Base-by-base conservation (phyloP, 108 stramenopile genomes). In the Cyclotella atomus region DNA sequence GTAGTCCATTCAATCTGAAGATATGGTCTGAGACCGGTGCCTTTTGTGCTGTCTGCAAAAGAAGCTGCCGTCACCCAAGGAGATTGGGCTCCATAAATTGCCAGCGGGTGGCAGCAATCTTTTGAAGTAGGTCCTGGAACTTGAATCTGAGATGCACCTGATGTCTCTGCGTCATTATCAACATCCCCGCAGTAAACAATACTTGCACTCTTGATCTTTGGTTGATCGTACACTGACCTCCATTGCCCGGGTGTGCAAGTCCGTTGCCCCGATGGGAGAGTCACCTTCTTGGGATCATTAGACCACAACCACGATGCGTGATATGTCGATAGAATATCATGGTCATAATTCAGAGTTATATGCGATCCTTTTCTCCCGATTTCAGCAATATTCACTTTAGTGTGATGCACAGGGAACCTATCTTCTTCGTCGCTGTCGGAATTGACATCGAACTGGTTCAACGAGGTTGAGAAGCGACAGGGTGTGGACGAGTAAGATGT, bases 261-360 rank as follows among this genome's bases (percentile, higher is more conserved):
- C 41, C 79, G 68, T 68, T 93, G 92, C 27, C 92, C 89, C 5
- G 88, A 89, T 14, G 84, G 74, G 15, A 83, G 76, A 29, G 83
- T 65, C 17, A 89, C 82, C 36, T 70, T 70, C 27, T 46, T 59
- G 7, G 92, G 89, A 83, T 91, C 87, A 46, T 91, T 88, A 17
- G 81, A 79, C 87, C 88, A 89, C 6, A 93, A 71, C 92, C 89
- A 89, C n/a, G 86, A 65, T 16, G 92, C 89, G 52, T 82, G 62
- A 71, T 76, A 88, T 15, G 44, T 70, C 3, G 77, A 80, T 34
- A 14, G 36, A 19, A 61, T 16, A 2, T 6, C 21, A 15, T 61
- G 23, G 2, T 7, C 23, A 20, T 49, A 49, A 20, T 65, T 32
- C 17, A 65, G 33, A 8, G 65, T 65, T 45, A 65, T 20, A 15